Evolutionary conservation across 352 stramenopile species (phyloP), one percentile per base, ranked within the genome.

Genomic region (Phytophthora cactorum): DNA sequence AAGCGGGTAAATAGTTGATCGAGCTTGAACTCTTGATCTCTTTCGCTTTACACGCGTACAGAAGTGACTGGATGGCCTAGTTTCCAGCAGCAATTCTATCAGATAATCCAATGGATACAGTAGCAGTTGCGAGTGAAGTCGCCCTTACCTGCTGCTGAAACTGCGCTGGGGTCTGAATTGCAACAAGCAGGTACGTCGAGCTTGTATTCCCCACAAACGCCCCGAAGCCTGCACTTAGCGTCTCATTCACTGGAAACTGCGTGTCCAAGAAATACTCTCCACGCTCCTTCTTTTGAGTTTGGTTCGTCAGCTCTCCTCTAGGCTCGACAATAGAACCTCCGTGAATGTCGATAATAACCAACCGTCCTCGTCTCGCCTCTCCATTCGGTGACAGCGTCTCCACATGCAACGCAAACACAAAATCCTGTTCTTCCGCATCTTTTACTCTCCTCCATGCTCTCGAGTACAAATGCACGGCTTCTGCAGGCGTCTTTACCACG

Each of bases 31-130:
- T 84, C 45, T 75, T 81, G 43, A 95, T 89, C 17, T 93, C 84
- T 57, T 91, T 93, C 11, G 85, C 83, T 44, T 91, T 91, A 73
- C 83, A 93, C 2, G 83, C 86, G 56, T 91, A 95, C 69, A 95
- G 54, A 9, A 95, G 65, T 11, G 83, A 86, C 41, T 92, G 84
- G 41, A 95, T 92, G 4, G 84, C 86, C 84, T 93, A 66, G 43
- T 31, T 15, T 52, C 5, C 29, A 36, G 8, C 22, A n/a, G 25
- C 7, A 31, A 9, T 29, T 4, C 57, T 29, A 36, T 52, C 22
- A 17, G 25, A 4, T 15, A 34, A 39, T 2, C 9, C 36, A n/a
- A 43, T 22, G 22, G 0, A 22, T 22, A 22, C 22, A 43, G 4
- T 10, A n/a, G 1, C 1, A 43, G 5, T n/a, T 43, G 3, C 3